Conservation (phyloP, 2,329 filamentous ascomycete species). For the Nigrograna mackinnonii region DNA sequence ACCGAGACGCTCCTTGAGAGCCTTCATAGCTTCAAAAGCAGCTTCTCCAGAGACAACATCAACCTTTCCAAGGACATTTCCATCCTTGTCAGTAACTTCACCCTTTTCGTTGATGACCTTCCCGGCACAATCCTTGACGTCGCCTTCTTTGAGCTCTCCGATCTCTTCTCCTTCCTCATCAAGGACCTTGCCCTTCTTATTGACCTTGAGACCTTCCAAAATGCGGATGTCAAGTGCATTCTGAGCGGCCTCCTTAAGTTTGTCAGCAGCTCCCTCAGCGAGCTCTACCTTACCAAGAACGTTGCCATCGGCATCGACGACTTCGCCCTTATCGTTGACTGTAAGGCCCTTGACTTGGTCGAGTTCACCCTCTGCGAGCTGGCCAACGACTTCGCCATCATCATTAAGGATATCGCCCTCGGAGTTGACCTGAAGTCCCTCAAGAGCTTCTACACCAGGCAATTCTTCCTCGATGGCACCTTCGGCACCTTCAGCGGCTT, state of each 20-base stretch:
- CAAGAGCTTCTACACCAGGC: slow-evolving; percentile 55
- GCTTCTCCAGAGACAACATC: slow-evolving; percentile 54
- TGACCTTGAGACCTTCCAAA: slow-evolving; percentile 58
- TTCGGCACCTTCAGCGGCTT: slow-evolving; percentile 25
- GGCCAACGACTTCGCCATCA: slow-evolving; percentile 53
- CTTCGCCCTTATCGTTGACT: slow-evolving; percentile 55
- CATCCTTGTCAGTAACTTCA: slow-evolving; percentile 55
- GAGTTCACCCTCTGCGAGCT: slow-evolving; percentile 51
- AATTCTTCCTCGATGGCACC: slow-evolving; percentile 53
- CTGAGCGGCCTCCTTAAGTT: slow-evolving; percentile 45
- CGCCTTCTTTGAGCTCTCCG: slow-evolving; percentile 53
- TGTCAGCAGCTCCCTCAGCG: slow-evolving; percentile 52
- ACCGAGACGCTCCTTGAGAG: slow-evolving; percentile 48
- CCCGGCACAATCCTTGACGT: slow-evolving; percentile 47
- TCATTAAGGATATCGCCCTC: slow-evolving; percentile 54
- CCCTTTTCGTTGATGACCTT: slow-evolving; percentile 56
- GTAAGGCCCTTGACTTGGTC: slow-evolving; percentile 52
- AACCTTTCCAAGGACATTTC: slow-evolving; percentile 54
- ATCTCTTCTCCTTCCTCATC: slow-evolving; percentile 56
- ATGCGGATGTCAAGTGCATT: slow-evolving; percentile 51
- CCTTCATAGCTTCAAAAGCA: slow-evolving; percentile 54
- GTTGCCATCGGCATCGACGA: slow-evolving; percentile 55
- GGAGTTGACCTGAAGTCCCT: slow-evolving; percentile 55
- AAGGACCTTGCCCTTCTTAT: slow-evolving; percentile 60
- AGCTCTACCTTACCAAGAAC: slow-evolving; percentile 55